Base-by-base conservation (phyloP, 23 red algal species). In the Gracilaria domingensis region DNA sequence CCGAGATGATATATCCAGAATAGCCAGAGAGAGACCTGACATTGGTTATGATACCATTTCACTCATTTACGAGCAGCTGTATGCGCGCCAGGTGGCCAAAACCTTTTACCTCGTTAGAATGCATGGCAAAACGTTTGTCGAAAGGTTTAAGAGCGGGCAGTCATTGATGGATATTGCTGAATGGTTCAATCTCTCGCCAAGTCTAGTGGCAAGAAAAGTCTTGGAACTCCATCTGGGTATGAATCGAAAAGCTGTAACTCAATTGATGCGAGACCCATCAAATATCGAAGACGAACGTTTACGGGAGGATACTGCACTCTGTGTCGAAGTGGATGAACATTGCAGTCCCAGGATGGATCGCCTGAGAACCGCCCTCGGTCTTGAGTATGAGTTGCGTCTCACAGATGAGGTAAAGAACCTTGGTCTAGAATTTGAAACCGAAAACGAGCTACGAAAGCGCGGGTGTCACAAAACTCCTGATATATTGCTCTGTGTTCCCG, bases 391-490 rank as follows among this genome's bases (percentile, higher is more conserved):
- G 61, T 48, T 87, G 36, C 65, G 82, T 14, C 69, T 96, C 53
- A 59, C 61, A 45, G 67, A 96, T 57, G 44, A 85, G 39, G 77
- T 96, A 21, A 48, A 74, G 49, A 81, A 69, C 50, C 17, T 92
- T n/a, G 76, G 94, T 34, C 48, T 91, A 11, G 64, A 84, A 38
- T 96, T 96, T 75, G 94, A 96, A 77, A 51, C 87, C 25, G 94
- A 96, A 49, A 53, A 81, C 23, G 44, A 91, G 12, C 54, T 96
- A 48, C 75, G 94, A 20, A 44, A 59, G 47, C 54, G 84, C 26
- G 88, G 88, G 4, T 67, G 79, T 54, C 83, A 90, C 54, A 96
- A 96, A 57, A 96, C 94, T 1, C 94, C 94, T 5, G 94, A 96
- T 45, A 79, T 86, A 14, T 56, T 96, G 16, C 82, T 96, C 18